Conservation (phyloP, 2,329 filamentous ascomycete species). For the Blastomyces emzantsi region DNA sequence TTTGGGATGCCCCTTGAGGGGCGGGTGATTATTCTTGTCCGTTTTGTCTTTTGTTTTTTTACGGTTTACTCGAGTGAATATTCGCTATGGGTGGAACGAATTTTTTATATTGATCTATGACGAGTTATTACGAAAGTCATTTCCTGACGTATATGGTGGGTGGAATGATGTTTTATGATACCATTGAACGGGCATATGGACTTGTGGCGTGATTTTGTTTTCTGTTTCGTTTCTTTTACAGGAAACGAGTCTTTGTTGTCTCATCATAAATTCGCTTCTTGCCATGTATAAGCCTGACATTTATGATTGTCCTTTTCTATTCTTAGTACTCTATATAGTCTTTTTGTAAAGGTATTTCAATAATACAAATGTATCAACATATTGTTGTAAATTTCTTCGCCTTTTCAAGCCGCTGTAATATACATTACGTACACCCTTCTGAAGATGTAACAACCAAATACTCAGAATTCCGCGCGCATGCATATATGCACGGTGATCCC, state of each 20-base stretch:
- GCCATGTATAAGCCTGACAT: constrained; percentile 6
- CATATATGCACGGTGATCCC: constrained; percentile 4
- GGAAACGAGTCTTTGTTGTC: neutral
- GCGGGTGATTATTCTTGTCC: neutral
- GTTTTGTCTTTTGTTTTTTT: neutral
- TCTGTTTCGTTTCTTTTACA: neutral
- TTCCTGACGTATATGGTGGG: neutral
- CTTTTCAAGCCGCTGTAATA: neutral
- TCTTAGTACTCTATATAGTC: neutral
- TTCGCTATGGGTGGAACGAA: neutral
- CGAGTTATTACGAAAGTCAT: neutral
- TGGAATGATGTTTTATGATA: constrained; percentile 4
- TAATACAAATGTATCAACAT: neutral
- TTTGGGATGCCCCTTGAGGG: neutral
- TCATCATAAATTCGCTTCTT: constrained; percentile 8
- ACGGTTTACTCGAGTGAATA: neutral
- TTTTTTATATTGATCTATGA: neutral
- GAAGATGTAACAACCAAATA: neutral
- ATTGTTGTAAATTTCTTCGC: neutral
- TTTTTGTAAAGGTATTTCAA: neutral
- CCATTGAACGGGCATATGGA: neutral
- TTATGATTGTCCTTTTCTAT: neutral
- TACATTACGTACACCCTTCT: neutral
- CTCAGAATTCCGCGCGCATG: neutral
- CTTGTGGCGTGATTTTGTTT: neutral